A percentile compares a stretch with the other conserved stretches of the same genome.
These are phyloP conservation scores for Sordariomycetes sp. DNA, from an alignment of 2,329 filamentous ascomycete genomes.

Conservation along the genomic window DNA sequence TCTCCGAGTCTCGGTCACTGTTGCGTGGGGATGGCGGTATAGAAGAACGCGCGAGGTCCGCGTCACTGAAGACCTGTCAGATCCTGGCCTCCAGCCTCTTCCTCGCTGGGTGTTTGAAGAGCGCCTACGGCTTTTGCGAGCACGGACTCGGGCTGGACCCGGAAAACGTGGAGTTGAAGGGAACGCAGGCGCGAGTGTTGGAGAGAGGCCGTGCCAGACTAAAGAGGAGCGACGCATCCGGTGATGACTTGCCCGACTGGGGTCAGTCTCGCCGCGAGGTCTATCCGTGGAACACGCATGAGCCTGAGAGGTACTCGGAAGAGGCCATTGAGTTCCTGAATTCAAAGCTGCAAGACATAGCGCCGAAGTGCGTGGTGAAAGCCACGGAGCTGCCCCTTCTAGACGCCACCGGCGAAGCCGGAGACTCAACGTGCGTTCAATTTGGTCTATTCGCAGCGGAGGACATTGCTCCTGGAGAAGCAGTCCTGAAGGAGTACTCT, in stretches of 20 bases:
- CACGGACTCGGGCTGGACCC: slow-evolving; percentile 47
- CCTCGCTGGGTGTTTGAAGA: slow-evolving; percentile 58
- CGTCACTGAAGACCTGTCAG: slow-evolving; percentile 48
- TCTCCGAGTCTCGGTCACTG: slow-evolving; percentile 21
- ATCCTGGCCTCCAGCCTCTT: slow-evolving; percentile 47
- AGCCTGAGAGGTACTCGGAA: slow-evolving; percentile 59
- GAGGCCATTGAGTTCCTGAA: slow-evolving; percentile 67
- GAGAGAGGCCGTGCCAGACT: slow-evolving; percentile 38
- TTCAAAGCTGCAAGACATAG: slow-evolving; percentile 52
- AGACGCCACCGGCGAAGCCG: slow-evolving; percentile 32
- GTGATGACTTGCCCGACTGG: slow-evolving; percentile 53
- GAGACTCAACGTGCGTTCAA: slow-evolving; percentile 54
- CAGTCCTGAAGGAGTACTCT: slow-evolving; percentile 71
- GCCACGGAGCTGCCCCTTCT: slow-evolving; percentile 68
- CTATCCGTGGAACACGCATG: slow-evolving; percentile 59
- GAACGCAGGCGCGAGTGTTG: slow-evolving; percentile 42
- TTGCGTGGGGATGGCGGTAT: slow-evolving; percentile 10
- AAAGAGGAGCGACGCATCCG: slow-evolving; percentile 32
- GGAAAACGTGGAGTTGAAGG: slow-evolving; percentile 41
- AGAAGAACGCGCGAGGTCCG: slow-evolving; percentile 26
- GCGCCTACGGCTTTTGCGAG: slow-evolving; percentile 54
- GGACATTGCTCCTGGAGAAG: slow-evolving; percentile 66
- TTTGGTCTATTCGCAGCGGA: slow-evolving; percentile 83
- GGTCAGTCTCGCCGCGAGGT: slow-evolving; percentile 59
- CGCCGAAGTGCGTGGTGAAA: slow-evolving; percentile 72